Evolutionary conservation across 2,329 filamentous ascomycete species (phyloP).

Genomic region (Aspergillus hiratsukae): DNA sequence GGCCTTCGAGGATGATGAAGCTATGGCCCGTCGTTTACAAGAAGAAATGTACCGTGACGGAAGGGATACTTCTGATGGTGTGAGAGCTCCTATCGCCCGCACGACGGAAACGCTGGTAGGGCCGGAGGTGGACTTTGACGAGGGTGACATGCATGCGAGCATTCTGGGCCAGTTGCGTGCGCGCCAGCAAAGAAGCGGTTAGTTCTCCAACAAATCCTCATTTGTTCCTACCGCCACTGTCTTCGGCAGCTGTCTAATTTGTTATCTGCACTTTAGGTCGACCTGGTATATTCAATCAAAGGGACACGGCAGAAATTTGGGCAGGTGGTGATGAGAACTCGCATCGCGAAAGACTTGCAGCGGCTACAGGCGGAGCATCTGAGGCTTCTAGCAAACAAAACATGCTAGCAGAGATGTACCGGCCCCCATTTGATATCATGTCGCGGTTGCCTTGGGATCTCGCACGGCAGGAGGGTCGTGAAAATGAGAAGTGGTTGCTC

Average conservation of each 20-base stretch:
- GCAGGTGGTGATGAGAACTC: constrained; percentile 47
- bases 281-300: constrained; percentile 67
- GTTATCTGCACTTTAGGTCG: constrained; percentile 32
- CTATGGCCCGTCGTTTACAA: constrained; percentile 85
- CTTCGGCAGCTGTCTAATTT: constrained; percentile 4
- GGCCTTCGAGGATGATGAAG: constrained; percentile 81
- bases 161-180: constrained; percentile 62
- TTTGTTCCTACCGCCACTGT: neutral
- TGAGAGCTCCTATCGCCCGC: constrained; percentile 84
- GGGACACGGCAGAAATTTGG: constrained; percentile 55
- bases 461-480: constrained; percentile 79
- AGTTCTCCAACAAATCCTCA: constrained; percentile 6
- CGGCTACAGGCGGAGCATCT: constrained; percentile 61
- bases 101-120: constrained; percentile 89
- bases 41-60: constrained; percentile 75
- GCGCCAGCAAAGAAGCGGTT: constrained; percentile 36
- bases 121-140: constrained; percentile 54
- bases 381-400: constrained; percentile 65
- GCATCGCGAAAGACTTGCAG: constrained; percentile 52
- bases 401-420: constrained; percentile 83
- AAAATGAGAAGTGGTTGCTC: constrained; percentile 86
- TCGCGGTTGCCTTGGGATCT: constrained; percentile 73
- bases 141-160: constrained; percentile 55
- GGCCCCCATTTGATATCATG: constrained; percentile 89
- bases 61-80: constrained; percentile 52